Percentiles rank a stretch among this genome's conserved stretches.
Evolutionary conservation across 345 rosid genomes (phyloP).

Genomic region (Citrus maxima): DNA sequence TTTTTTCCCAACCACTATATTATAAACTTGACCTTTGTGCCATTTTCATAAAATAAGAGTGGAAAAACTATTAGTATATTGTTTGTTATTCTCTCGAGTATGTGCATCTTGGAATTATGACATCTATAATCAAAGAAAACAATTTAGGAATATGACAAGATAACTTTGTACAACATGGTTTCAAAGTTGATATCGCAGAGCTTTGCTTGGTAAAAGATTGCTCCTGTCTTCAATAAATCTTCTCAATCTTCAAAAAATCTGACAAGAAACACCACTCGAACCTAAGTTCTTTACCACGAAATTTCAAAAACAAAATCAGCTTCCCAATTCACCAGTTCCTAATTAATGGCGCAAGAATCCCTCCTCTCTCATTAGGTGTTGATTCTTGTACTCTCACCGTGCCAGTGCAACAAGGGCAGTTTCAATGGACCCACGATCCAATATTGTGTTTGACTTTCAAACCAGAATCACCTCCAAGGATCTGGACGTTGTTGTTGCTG

Average conservation of each 20-base stretch:
- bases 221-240: neutral
- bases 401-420: neutral
- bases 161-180: neutral
- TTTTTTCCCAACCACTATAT: too few relatives aligned
- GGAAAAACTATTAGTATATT: too few relatives aligned
- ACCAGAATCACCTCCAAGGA: slow-evolving; percentile 30
- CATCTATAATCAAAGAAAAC: neutral
- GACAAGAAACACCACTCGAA: neutral
- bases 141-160: neutral
- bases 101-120: too few relatives aligned
- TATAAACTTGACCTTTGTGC: too few relatives aligned
- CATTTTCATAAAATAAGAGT: too few relatives aligned
- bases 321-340: neutral
- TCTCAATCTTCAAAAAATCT: neutral
- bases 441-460: neutral
- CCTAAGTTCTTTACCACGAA: neutral
- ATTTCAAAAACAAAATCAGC: neutral
- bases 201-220: neutral
- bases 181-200: neutral
- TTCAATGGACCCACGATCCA: neutral
- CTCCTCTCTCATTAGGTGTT: neutral
- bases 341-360: neutral
- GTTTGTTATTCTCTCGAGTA: too few relatives aligned
- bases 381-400: neutral
- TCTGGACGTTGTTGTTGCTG: slow-evolving; percentile 18